Percentiles rank a stretch among this genome's conserved stretches.
phyloP scores from a whole-genome alignment of 441 rosid species.

The Manihot esculenta region DNA sequence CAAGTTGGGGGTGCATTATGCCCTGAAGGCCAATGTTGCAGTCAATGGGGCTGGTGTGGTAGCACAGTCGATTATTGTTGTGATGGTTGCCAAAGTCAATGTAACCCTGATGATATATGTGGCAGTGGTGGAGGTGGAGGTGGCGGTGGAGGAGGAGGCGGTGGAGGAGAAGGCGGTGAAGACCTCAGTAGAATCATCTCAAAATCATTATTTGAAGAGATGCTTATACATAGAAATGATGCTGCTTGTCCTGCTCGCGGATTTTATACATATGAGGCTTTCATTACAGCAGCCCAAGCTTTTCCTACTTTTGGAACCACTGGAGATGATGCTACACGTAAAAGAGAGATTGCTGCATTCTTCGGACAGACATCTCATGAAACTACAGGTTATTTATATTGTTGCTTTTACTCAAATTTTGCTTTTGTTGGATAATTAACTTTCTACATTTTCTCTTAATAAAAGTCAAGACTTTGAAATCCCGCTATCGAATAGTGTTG shows the following conservation, averaged over 20 bases:
- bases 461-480: no score
- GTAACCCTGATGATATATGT: no score
- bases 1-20: conserved; percentile 52
- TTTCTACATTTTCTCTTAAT: no score
- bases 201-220: conserved; percentile 34
- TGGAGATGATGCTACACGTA: conserved; percentile 31
- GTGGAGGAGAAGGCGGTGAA: conserved; percentile 32
- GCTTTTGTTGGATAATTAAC: no score
- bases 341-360: conserved; percentile 63
- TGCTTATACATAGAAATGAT: conserved; percentile 54
- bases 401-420: no score
- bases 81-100: no score
- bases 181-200: conserved; percentile 36
- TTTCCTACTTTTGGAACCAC: conserved; percentile 47
- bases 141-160: conserved; percentile 51
- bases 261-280: conserved; percentile 63
- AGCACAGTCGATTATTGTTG: conserved; percentile 34
- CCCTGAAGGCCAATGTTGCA: conserved; percentile 52
- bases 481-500: no score
- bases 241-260: conserved; percentile 40
- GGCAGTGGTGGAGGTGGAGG: no score
- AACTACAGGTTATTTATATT: conserved; percentile 36
- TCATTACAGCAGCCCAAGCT: conserved; percentile 44
- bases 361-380: conserved; percentile 65
- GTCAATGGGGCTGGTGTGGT: conserved; percentile 56